A percentile compares a stretch with the other conserved stretches of the same genome.
These are phyloP conservation scores for Coemansia sp. DNA, from an alignment of 192 early-diverging fungal species.

Conservation along the genomic window DNA sequence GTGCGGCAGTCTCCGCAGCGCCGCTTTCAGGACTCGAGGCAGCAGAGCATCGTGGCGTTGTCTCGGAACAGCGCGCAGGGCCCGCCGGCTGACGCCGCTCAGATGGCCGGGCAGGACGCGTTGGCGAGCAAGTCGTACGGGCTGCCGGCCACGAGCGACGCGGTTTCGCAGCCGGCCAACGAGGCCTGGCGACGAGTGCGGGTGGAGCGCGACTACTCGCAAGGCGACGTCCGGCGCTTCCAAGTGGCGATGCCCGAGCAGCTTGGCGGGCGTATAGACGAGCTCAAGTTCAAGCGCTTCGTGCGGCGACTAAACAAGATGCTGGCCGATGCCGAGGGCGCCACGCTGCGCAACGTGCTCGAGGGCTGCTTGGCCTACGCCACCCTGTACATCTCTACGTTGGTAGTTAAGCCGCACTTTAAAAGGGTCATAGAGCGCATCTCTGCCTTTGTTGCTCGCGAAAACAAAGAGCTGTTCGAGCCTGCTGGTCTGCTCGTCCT, in stretches of 20 bases:
- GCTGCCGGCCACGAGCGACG: conserved; percentile 17
- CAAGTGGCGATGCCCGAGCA: conserved; percentile 35
- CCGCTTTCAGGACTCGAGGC: neutral
- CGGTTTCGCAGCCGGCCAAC: neutral
- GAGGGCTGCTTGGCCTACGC: conserved; percentile 53
- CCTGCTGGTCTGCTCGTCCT: conserved; percentile 42
- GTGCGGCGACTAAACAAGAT: conserved; percentile 41
- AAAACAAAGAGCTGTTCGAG: conserved; percentile 47
- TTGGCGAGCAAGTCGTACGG: conserved; percentile 27
- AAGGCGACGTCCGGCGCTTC: conserved; percentile 42
- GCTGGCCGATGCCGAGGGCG: conserved; percentile 50
- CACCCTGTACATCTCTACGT: conserved; percentile 53
- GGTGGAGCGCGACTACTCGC: conserved; percentile 54
- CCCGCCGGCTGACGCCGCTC: neutral
- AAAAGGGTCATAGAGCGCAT: conserved; percentile 36
- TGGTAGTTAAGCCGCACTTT: conserved; percentile 45
- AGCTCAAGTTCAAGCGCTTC: conserved; percentile 40
- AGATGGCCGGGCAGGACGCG: conserved; percentile 5
- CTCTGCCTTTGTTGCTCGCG: conserved; percentile 21
- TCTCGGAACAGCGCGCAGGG: neutral
- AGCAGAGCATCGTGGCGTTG: conserved; percentile 34
- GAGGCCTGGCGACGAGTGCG: conserved; percentile 39
- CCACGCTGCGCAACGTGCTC: conserved; percentile 45
- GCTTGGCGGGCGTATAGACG: conserved; percentile 43
- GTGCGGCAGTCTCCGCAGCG: neutral